Evolutionary conservation across 2,329 filamentous ascomycete genomes (phyloP).

Genomic region (Nothophaeocryptopus gaeumannii): DNA sequence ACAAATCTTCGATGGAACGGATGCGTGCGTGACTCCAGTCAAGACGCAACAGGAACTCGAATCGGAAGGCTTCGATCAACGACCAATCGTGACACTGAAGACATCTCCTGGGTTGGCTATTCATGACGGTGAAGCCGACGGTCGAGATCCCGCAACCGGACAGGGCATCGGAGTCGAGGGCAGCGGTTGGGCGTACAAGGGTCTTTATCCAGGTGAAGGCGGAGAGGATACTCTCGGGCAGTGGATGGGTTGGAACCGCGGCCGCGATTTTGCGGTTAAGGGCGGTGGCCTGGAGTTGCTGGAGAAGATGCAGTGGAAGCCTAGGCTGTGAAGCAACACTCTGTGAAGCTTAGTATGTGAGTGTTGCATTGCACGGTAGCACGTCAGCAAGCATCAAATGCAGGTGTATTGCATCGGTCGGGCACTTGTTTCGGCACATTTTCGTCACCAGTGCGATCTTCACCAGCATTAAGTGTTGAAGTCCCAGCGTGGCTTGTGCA

Average conservation of each 20-base stretch:
- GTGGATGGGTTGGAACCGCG: constrained; percentile 78
- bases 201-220: constrained; percentile 65
- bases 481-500: too few relatives aligned
- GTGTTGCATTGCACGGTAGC: too few relatives aligned
- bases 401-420: too few relatives aligned
- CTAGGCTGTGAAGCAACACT: constrained; percentile 15
- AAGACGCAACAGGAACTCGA: constrained; percentile 72
- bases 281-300: constrained; percentile 57
- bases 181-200: constrained; percentile 61
- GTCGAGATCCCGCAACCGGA: constrained; percentile 46
- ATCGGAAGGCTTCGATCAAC: constrained; percentile 61
- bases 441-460: too few relatives aligned
- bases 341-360: too few relatives aligned
- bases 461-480: too few relatives aligned
- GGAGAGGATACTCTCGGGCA: constrained; percentile 65
- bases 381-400: too few relatives aligned
- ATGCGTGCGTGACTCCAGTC: constrained; percentile 90
- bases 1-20: constrained; percentile 77
- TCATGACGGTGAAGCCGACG: constrained; percentile 47
- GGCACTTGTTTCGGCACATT: too few relatives aligned
- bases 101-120: constrained; percentile 68
- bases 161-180: constrained; percentile 66
- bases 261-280: constrained; percentile 66
- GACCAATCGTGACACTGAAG: constrained; percentile 66
- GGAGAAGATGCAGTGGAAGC: constrained; percentile 7